Evolutionary conservation across 192 early-diverging fungal species (phyloP).

Genomic region (Coemansia sp.): DNA sequence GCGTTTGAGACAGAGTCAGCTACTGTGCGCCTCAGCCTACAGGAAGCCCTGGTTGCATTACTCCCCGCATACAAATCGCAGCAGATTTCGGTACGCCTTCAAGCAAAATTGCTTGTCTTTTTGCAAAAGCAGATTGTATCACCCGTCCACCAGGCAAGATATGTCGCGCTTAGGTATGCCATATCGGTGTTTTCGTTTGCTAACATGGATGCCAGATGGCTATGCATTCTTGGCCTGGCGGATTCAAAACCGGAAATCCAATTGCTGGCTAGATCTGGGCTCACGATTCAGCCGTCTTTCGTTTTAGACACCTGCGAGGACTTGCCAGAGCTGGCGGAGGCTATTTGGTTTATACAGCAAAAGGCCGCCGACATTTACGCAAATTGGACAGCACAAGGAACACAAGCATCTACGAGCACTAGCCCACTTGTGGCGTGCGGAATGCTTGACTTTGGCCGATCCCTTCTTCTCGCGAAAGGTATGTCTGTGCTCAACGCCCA

Average conservation of each 20-base stretch:
- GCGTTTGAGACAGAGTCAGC: conserved; percentile 56
- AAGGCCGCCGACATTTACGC: not conserved
- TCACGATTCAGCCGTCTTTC: conserved; percentile 15
- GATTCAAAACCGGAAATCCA: conserved; percentile 35
- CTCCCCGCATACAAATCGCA: conserved; percentile 59
- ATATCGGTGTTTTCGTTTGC: conserved; percentile 62
- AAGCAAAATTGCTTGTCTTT: conserved; percentile 46
- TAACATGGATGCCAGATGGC: conserved; percentile 58
- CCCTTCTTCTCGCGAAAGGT: conserved; percentile 31
- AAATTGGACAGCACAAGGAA: not conserved
- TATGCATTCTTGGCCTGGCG: conserved; percentile 59
- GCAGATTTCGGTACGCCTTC: conserved; percentile 11
- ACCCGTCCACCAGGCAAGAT: conserved; percentile 56
- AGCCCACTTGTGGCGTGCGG: conserved; percentile 22
- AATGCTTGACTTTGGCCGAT: conserved; percentile 33
- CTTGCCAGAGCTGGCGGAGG: conserved; percentile 17
- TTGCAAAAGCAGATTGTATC: conserved; percentile 56
- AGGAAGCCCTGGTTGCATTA: conserved; percentile 79
- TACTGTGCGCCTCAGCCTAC: conserved; percentile 74
- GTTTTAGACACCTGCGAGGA: not conserved
- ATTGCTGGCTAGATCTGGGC: conserved; percentile 25
- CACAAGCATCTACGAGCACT: not conserved
- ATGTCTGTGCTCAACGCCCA: not conserved
- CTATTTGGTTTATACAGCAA: conserved; percentile 24
- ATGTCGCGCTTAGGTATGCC: conserved; percentile 64